Conservation (phyloP, 495 filamentous ascomycete species). For the Talaromyces stipitatus region DNA sequence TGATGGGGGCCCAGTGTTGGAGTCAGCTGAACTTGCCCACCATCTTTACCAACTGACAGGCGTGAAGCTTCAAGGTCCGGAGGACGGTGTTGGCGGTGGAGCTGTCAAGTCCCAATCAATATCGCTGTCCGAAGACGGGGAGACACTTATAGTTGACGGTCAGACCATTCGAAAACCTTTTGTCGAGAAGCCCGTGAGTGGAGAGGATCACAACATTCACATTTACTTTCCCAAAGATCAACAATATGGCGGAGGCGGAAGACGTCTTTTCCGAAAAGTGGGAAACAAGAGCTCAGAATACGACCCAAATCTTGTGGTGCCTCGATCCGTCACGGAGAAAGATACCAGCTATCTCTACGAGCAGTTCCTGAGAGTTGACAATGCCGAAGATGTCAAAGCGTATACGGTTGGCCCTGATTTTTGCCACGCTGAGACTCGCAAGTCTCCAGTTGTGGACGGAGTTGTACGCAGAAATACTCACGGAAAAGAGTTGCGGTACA, state of each 20-base stretch:
- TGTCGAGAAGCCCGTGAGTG: constrained; percentile 96
- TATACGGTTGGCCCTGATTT: constrained; percentile 93
- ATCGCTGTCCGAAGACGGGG: constrained; percentile 75
- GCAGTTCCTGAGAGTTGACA: constrained; percentile 91
- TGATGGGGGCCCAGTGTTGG: constrained; percentile 78
- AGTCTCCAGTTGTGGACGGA: constrained; percentile 94
- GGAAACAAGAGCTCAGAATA: constrained; percentile 97
- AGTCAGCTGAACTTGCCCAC: constrained; percentile 66
- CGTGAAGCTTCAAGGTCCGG: constrained; percentile 65
- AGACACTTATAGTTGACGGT: constrained; percentile 83
- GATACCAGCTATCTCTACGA: constrained; percentile 89
- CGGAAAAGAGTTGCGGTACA: constrained; percentile 94
- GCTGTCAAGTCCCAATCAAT: constrained; percentile 53
- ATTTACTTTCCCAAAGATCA: constrained; percentile 87
- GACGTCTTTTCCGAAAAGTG: constrained; percentile 91
- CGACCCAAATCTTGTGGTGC: constrained; percentile 64
- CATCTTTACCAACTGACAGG: constrained; percentile 74
- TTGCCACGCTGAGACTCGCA: constrained; percentile 94
- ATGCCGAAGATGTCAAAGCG: constrained; percentile 95
- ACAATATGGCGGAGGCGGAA: constrained; percentile 70
- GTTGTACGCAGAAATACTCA: constrained; percentile 92
- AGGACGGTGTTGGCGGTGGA: constrained; percentile 65
- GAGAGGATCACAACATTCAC: constrained; percentile 97
- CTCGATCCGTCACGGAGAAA: constrained; percentile 70
- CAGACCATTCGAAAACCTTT: constrained; percentile 80